A percentile compares a stretch with the other conserved stretches of the same genome.
These are phyloP conservation scores for Geosmithia morbida DNA, from an alignment of 2,329 filamentous ascomycete species.

Conservation along the genomic window DNA sequence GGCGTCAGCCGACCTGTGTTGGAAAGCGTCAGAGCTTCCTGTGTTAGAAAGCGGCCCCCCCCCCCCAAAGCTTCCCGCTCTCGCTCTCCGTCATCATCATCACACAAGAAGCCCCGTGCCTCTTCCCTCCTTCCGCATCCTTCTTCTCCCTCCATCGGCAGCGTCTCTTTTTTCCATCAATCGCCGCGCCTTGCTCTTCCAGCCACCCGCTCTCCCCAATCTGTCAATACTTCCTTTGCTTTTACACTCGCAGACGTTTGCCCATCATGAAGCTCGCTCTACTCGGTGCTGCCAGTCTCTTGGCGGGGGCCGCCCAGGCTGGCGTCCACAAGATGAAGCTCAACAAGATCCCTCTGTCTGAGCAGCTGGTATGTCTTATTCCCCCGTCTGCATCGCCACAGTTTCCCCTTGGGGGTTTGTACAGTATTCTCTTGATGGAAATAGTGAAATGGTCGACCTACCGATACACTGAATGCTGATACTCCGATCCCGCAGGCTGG, in stretches of 20 bases:
- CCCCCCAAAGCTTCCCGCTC: not conserved
- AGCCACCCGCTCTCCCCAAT: not conserved
- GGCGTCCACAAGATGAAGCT: constrained; percentile 94
- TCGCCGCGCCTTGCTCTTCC: not conserved
- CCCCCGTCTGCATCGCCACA: not conserved
- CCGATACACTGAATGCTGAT: not conserved
- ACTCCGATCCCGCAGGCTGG: constrained; percentile 37
- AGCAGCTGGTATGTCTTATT: constrained; percentile 65
- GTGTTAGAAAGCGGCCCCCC: not conserved
- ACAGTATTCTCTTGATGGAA: not conserved
- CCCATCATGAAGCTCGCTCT: constrained; percentile 74
- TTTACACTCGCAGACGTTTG: constrained; percentile 3
- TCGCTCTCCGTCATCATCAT: not conserved
- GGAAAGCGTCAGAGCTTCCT: not conserved
- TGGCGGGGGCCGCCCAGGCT: constrained; percentile 72
- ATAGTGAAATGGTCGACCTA: not conserved
- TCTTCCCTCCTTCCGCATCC: not conserved
- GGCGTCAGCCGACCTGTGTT: not conserved
- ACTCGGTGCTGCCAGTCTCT: constrained; percentile 55
- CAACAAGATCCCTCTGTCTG: constrained; percentile 83
- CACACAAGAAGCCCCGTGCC: not conserved
- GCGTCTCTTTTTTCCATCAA: not conserved
- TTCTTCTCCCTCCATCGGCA: not conserved
- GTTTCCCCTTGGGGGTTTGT: too few species aligned
- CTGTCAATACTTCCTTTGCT: not conserved